These are phyloP conservation scores for Penicillium cataractarum DNA, from an alignment of 495 filamentous ascomycete genomes.

Conservation along the genomic window DNA sequence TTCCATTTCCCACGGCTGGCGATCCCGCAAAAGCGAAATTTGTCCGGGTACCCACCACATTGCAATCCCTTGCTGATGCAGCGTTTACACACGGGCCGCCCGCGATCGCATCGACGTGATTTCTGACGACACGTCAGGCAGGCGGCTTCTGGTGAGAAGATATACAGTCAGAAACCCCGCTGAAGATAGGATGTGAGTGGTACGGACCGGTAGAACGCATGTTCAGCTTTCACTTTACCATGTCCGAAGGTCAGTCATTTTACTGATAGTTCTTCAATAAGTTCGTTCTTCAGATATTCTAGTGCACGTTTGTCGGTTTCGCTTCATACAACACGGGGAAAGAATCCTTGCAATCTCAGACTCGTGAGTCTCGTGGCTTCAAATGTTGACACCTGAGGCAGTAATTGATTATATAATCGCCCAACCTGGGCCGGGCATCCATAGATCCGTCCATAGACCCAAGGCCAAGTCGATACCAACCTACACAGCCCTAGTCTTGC, in stretches of 20 bases:
- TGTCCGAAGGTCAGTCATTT: neutral
- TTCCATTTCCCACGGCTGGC: conserved; percentile 46
- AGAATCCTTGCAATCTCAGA: neutral
- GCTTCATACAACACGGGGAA: neutral
- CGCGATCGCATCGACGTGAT: conserved; percentile 29
- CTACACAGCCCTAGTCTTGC: too few species aligned
- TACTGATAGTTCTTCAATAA: neutral
- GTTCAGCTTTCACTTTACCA: neutral
- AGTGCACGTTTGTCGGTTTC: neutral
- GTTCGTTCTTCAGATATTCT: neutral
- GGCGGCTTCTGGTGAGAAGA: conserved; percentile 17
- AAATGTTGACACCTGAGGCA: neutral
- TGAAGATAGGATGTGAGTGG: neutral
- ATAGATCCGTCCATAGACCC: too few species aligned
- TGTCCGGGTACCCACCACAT: conserved; percentile 45
- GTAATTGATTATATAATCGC: neutral
- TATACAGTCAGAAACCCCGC: neutral
- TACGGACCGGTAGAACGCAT: conserved; percentile 1
- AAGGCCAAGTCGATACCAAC: too few species aligned
- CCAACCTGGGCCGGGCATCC: too few species aligned
- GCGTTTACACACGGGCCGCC: conserved; percentile 23
- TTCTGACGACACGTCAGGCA: conserved; percentile 30
- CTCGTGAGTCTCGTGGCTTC: neutral
- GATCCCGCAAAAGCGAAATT: conserved; percentile 44
- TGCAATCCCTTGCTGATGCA: conserved; percentile 25